phyloP scores from a whole-genome alignment of 2,329 filamentous ascomycete species.

The Colletotrichum limetticola region DNA sequence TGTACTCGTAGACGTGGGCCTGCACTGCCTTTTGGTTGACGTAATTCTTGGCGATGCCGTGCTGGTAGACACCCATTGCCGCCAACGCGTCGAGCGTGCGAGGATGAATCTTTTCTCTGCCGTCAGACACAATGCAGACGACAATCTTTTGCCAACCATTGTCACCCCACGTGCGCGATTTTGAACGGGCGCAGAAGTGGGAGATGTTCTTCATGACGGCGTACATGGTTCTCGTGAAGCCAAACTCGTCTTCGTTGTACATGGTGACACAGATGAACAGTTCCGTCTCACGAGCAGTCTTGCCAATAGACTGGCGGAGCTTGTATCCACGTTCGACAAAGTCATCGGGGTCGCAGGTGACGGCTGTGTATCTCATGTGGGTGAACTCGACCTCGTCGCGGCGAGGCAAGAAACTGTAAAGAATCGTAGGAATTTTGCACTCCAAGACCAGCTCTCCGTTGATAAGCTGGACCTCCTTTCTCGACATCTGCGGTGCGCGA shows the following conservation, averaged over 20 bases:
- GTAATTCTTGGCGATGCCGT: conserved; percentile 97
- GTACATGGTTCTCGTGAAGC: conserved; percentile 98
- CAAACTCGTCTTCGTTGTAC: conserved; percentile 98
- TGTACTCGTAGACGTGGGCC: conserved; percentile 98
- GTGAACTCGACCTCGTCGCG: conserved; percentile 97
- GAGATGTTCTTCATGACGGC: conserved; percentile 98
- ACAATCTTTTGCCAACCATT: conserved; percentile 99
- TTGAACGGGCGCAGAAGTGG: conserved; percentile 92
- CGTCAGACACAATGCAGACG: conserved; percentile 95
- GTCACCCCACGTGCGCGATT: conserved; percentile 96
- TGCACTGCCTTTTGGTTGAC: conserved; percentile 97
- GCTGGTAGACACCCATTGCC: conserved; percentile 97
- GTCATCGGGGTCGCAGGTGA: conserved; percentile 97
- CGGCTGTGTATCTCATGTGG: conserved; percentile 97
- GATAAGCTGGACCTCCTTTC: conserved; percentile 94
- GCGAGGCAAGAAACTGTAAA: conserved; percentile 95
- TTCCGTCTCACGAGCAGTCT: conserved; percentile 88
- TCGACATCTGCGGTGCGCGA: conserved; percentile 86
- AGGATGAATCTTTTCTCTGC: conserved; percentile 88
- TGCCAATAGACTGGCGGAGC: conserved; percentile 88
- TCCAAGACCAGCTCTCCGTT: conserved; percentile 98
- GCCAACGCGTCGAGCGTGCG: conserved; percentile 93
- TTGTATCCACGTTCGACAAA: conserved; percentile 92
- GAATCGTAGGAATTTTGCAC: conserved; percentile 98
- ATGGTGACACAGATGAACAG: conserved; percentile 97